Evolutionary conservation across 768 basidiomycete species (phyloP), one percentile per base, ranked within the genome.

Genomic region (Suillus americanus): DNA sequence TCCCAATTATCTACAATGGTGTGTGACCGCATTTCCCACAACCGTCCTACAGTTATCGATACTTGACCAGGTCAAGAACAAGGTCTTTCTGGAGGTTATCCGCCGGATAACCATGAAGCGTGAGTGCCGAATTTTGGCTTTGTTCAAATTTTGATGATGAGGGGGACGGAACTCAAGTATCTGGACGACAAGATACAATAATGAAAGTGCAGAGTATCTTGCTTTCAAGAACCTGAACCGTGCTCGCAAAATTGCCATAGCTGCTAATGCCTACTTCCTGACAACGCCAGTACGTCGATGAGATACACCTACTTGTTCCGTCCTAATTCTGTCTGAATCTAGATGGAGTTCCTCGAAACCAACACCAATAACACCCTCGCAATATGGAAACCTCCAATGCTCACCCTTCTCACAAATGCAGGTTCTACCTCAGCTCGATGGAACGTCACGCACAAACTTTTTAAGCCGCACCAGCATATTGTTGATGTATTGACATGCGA

Each of bases 171-270:
- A 18, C n/a, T 60, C 3, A 55, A 88, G 87, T 9, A 79, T 89
- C 33, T 90, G 89, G 89, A 77, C 82, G 8, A 82, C 86, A 5
- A 82, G 78, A 33, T 90, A 87, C 70, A 73, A 75, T 35, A 79
- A 81, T 23, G 78, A 84, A 59, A 81, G 83, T 60, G 80, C 84
- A 2, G 79, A 86, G 33, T 79, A 85, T 16, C 69, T 72, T 62
- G 82, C 83, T 66, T 75, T 85, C 55, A 79, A 71, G 48, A 64
- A 77, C 2, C 74, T 89, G n/a, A 89, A 87, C 66, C 78, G 75
- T 28, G 86, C 80, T 8, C 80, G 87, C 55, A 85, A 83, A 69
- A 77, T 77, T 12, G 85, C 85, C 6, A 83, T 83, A 55, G 68
- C 72, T 10, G 69, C 75, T 12, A 79, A 82, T 62, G 72, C 72